These are phyloP conservation scores for Extremus antarcticus DNA, from an alignment of 495 filamentous ascomycete genomes.

Conservation along the genomic window DNA sequence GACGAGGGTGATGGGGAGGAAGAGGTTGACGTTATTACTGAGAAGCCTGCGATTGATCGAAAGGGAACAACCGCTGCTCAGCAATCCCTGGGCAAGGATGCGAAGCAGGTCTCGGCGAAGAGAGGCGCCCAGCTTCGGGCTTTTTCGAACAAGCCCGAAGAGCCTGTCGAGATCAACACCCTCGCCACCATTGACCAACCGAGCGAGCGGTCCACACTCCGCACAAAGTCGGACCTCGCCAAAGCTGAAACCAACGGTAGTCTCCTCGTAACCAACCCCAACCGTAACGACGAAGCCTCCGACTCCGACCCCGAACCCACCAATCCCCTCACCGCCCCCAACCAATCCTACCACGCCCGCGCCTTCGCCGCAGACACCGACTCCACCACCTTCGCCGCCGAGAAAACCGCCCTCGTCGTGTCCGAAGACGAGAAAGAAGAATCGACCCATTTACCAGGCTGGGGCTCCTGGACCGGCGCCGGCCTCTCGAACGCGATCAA, in stretches of 20 bases:
- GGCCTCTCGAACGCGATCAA: slow-evolving; percentile 55
- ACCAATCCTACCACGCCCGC: slow-evolving; percentile 4
- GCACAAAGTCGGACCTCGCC: neutral
- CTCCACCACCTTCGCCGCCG: slow-evolving; percentile 65
- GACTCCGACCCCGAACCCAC: slow-evolving; percentile 47
- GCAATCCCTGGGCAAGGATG: neutral
- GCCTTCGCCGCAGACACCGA: slow-evolving; percentile 90
- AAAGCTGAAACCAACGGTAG: slow-evolving; percentile 25
- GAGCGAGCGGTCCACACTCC: slow-evolving; percentile 12
- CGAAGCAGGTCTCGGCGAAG: no score
- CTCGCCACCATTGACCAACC: slow-evolving; percentile 16
- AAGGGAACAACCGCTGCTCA: neutral
- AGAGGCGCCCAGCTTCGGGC: neutral
- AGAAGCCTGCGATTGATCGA: neutral
- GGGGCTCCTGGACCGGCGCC: slow-evolving; percentile 81
- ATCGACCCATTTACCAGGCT: slow-evolving; percentile 83
- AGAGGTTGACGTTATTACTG: slow-evolving; percentile 10
- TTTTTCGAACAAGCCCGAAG: neutral
- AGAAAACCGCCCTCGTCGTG: slow-evolving; percentile 60
- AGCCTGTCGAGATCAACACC: slow-evolving; percentile 17
- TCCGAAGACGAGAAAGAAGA: slow-evolving; percentile 73
- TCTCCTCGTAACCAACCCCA: slow-evolving; percentile 23
- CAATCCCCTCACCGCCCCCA: slow-evolving; percentile 54
- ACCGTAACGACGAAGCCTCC: slow-evolving; percentile 6
- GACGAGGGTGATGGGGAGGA: slow-evolving; percentile 21